Conservation (phyloP, 2,329 filamentous ascomycete genomes). For the Fusarium sp. region DNA sequence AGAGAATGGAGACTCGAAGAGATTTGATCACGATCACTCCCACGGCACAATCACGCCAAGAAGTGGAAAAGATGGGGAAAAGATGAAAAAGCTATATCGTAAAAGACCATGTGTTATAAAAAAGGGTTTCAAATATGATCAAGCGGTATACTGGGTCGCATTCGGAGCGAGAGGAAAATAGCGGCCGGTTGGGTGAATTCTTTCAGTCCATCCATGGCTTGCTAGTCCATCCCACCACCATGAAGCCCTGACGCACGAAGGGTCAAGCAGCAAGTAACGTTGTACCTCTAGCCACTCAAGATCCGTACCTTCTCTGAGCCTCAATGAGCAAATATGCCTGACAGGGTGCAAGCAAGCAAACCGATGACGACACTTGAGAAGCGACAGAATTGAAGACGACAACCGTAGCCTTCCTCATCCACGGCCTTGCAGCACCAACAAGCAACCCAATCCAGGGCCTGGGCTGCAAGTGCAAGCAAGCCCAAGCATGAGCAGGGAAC, state of each 20-base stretch:
- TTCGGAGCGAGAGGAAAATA: not conserved
- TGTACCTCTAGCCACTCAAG: constrained; percentile 25
- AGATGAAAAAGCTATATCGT: not conserved
- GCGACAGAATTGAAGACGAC: constrained; percentile 21
- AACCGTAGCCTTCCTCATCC: not conserved
- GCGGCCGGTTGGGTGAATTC: not conserved
- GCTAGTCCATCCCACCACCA: constrained; percentile 38
- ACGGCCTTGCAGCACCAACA: not conserved
- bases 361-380: constrained; percentile 23
- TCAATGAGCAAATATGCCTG: constrained; percentile 29
- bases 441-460: constrained; percentile 1
- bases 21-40: not conserved
- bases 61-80: not conserved
- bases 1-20: not conserved
- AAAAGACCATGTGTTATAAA: not conserved
- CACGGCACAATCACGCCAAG: not conserved
- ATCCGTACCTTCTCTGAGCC: constrained; percentile 37
- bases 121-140: not conserved
- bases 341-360: constrained; percentile 18
- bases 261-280: constrained; percentile 36
- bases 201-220: constrained; percentile 1
- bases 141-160: not conserved
- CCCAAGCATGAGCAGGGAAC: constrained; percentile 3
- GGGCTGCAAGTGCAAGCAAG: not conserved
- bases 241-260: constrained; percentile 36